Conservation (phyloP, 2,329 filamentous ascomycete genomes). For the Calonectria pteridis region DNA sequence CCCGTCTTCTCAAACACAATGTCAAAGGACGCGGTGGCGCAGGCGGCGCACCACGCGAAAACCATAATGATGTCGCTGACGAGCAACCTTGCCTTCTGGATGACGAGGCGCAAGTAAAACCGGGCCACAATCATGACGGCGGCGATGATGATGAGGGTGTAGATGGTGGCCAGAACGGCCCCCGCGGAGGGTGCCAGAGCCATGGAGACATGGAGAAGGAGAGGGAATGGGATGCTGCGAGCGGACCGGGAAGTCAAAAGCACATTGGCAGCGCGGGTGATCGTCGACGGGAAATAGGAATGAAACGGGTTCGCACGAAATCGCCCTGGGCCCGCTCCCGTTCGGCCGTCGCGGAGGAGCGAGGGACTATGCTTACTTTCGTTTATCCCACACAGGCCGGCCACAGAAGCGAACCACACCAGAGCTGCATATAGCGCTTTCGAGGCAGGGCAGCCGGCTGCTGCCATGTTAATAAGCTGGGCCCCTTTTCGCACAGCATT, state of each 20-base stretch:
- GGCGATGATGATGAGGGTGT: background rate
- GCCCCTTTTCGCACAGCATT: background rate
- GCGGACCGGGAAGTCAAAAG: background rate
- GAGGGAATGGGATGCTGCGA: background rate
- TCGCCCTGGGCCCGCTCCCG: too few relatives aligned
- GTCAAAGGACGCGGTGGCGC: slow-evolving; percentile 18
- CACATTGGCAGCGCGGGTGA: background rate
- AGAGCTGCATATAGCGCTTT: background rate
- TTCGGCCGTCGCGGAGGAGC: background rate
- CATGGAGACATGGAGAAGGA: background rate
- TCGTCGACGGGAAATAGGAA: background rate
- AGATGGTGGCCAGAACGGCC: slow-evolving; percentile 9
- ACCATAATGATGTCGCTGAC: slow-evolving; percentile 36
- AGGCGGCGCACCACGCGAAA: slow-evolving; percentile 29
- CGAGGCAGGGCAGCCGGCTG: background rate
- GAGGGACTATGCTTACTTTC: too few relatives aligned
- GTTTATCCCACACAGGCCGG: background rate
- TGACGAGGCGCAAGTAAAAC: slow-evolving; percentile 30
- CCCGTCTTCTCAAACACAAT: slow-evolving; percentile 17
- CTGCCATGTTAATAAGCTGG: background rate
- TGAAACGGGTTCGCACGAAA: too few relatives aligned
- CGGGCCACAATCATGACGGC: background rate
- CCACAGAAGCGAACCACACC: background rate
- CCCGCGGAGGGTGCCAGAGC: slow-evolving; percentile 5
- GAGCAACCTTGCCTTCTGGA: slow-evolving; percentile 30